Evolutionary conservation across 306 rosid species (phyloP).

Genomic region (Malus fusca): DNA sequence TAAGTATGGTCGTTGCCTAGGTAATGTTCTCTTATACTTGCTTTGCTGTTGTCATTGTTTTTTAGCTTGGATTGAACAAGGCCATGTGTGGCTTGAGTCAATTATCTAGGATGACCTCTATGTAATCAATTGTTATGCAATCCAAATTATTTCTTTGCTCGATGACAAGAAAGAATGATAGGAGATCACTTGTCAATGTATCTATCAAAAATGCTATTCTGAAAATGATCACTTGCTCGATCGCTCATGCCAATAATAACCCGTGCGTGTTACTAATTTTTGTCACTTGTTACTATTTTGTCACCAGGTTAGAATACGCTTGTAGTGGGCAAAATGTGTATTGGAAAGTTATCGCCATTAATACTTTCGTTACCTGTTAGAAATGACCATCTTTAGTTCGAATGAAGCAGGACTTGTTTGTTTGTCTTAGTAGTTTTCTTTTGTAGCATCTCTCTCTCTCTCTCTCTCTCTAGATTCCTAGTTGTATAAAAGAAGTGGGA

Average conservation of each 20-base stretch:
- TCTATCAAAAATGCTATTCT: not conserved
- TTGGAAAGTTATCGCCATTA: too few species aligned
- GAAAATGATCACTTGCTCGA: not conserved
- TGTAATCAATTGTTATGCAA: not conserved
- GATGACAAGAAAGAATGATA: not conserved
- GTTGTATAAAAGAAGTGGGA: too few species aligned
- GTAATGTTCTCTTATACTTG: not conserved
- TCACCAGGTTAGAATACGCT: not conserved
- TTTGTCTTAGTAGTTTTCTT: too few species aligned
- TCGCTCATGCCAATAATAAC: not conserved
- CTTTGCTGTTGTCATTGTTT: not conserved
- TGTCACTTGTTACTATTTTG: not conserved
- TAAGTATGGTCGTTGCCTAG: not conserved
- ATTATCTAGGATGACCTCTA: not conserved
- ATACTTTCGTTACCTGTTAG: too few species aligned
- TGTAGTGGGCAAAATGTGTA: not conserved
- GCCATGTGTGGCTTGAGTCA: not conserved
- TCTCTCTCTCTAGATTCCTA: too few species aligned
- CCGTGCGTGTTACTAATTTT: not conserved
- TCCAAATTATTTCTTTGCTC: not conserved
- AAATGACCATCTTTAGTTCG: too few species aligned
- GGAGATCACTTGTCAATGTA: not conserved
- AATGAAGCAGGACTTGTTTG: too few species aligned
- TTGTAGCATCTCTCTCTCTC: too few species aligned
- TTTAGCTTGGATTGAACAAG: not conserved